Conservation (phyloP, 2,329 filamentous ascomycete species). For the Cryphonectria carpinicola region DNA sequence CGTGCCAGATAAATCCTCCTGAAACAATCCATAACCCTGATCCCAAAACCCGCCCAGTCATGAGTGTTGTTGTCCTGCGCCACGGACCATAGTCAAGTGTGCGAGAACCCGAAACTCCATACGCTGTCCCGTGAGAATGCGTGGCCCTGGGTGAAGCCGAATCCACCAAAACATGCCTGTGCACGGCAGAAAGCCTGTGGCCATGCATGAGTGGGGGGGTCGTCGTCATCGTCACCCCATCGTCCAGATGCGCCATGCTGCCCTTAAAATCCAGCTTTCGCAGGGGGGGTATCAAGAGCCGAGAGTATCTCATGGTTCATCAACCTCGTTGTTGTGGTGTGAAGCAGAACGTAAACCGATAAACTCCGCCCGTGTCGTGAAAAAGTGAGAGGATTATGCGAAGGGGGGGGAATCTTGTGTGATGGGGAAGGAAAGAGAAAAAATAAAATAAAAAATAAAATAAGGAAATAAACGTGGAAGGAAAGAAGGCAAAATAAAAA, state of each 20-base stretch:
- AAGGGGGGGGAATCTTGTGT: constrained; percentile 26
- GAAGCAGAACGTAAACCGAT: constrained; percentile 13
- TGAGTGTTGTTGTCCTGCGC: constrained; percentile 16
- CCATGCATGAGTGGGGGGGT: background rate
- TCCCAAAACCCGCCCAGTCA: background rate
- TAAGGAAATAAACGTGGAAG: no score
- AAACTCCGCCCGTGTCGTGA: constrained; percentile 28
- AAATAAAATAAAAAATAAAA: no score
- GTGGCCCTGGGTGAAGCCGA: constrained; percentile 20
- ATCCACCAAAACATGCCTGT: constrained; percentile 9
- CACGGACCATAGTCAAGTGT: constrained; percentile 21
- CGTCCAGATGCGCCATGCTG: constrained; percentile 26
- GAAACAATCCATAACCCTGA: constrained; percentile 5
- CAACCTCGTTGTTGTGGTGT: constrained; percentile 18
- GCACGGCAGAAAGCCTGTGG: constrained; percentile 11
- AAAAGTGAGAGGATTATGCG: constrained; percentile 17
- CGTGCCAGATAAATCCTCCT: constrained; percentile 11
- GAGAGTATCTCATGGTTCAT: constrained; percentile 22
- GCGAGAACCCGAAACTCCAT: constrained; percentile 28
- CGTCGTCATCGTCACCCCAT: constrained; percentile 6
- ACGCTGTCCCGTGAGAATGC: constrained; percentile 27
- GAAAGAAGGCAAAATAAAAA: background rate
- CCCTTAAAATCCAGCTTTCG: constrained; percentile 15
- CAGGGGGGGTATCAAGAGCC: constrained; percentile 15
- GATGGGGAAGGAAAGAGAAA: background rate